phyloP scores from a whole-genome alignment of 2,329 filamentous ascomycete species.

The Colletotrichum eremochloae region DNA sequence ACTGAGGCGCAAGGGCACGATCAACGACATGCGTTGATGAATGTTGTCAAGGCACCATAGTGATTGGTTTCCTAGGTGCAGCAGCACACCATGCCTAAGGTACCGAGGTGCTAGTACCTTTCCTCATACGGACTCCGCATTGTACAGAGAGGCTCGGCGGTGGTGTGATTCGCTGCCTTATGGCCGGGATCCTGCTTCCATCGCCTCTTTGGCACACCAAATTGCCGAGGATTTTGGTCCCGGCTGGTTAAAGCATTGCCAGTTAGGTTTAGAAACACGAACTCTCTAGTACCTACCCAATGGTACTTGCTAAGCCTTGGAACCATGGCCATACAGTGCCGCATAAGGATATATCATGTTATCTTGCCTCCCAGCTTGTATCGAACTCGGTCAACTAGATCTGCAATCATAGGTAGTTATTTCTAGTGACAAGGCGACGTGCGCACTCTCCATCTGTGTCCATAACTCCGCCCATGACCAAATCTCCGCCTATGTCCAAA shows the following conservation, averaged over 20 bases:
- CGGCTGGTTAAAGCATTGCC: not conserved
- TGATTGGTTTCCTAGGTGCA: not conserved
- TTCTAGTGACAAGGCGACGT: not conserved
- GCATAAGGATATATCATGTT: not conserved
- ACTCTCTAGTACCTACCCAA: not conserved
- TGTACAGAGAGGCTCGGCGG: conserved; percentile 2
- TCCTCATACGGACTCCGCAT: not conserved
- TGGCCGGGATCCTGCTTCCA: not conserved
- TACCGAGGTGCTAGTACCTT: not conserved
- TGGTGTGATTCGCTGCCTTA: not conserved
- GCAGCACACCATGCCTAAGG: no score
- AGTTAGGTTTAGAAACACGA: not conserved
- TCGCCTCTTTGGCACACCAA: not conserved
- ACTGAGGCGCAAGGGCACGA: not conserved
- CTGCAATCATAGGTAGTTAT: not conserved
- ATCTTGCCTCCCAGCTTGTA: not conserved
- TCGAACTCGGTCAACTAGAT: not conserved
- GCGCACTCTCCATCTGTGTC: not conserved
- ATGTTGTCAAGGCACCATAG: not conserved
- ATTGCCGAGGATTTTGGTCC: not conserved
- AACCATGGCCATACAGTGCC: not conserved
- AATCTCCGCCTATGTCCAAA: not conserved
- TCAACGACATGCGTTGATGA: not conserved
- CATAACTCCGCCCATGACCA: not conserved
- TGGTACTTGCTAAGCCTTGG: not conserved